Evolutionary conservation across 192 early-diverging fungal genomes (phyloP).

Genomic region (Haplosporangium gracile): DNA sequence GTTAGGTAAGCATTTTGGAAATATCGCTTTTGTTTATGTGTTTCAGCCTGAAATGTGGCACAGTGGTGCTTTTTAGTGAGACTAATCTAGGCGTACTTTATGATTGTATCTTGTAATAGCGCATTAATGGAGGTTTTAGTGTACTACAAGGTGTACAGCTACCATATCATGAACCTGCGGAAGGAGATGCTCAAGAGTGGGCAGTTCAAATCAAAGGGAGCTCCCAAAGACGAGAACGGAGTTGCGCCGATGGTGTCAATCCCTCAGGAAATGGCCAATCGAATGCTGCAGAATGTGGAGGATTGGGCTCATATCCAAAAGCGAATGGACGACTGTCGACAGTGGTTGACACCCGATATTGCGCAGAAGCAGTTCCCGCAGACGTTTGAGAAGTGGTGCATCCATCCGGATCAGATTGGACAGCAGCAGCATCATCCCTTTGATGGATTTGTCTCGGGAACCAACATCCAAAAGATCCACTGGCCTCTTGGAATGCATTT

Average conservation of each 20-base stretch:
- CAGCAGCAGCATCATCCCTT: conserved; percentile 3
- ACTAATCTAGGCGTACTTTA: background rate
- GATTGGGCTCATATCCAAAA: conserved; percentile 53
- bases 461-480: conserved; percentile 33
- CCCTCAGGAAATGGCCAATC: conserved; percentile 25
- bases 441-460: conserved; percentile 30
- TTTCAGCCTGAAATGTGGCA: background rate
- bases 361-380: conserved; percentile 40
- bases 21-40: background rate
- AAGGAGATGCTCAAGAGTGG: conserved; percentile 52
- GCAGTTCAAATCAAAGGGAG: conserved; percentile 25
- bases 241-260: conserved; percentile 23
- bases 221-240: conserved; percentile 4
- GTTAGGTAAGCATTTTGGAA: conserved; percentile 19
- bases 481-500: conserved; percentile 46
- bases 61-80: too few species aligned
- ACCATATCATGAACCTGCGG: conserved; percentile 15
- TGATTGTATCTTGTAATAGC: conserved; percentile 6
- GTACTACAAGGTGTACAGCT: conserved; percentile 47
- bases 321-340: conserved; percentile 40
- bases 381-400: conserved; percentile 41
- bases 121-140: conserved; percentile 45
- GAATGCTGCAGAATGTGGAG: conserved; percentile 47
- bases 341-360: conserved; percentile 42
- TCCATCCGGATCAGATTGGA: conserved; percentile 47